Evolutionary conservation across 148 eudicot genomes (phyloP).

Genomic region (Nepenthes gracilis): DNA sequence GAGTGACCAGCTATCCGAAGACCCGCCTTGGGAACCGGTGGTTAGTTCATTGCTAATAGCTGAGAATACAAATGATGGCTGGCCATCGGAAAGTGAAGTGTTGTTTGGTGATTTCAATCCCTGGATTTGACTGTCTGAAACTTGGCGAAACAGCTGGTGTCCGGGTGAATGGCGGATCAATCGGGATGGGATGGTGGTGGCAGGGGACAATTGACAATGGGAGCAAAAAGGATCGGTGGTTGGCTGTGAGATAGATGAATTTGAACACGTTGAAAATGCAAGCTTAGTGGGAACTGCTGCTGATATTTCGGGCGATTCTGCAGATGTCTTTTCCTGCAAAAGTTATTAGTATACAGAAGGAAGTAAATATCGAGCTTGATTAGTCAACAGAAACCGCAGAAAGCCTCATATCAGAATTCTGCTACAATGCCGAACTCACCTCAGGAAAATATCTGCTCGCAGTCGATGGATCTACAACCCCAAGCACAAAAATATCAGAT

Average conservation of each 20-base stretch:
- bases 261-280: neutral
- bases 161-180: slow-evolving; percentile 38
- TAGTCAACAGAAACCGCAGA: neutral
- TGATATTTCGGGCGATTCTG: neutral
- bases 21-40: slow-evolving; percentile 17
- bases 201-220: slow-evolving; percentile 22
- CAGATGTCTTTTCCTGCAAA: neutral
- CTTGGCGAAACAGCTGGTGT: slow-evolving; percentile 34
- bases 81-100: slow-evolving; percentile 31
- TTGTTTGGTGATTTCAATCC: slow-evolving; percentile 35
- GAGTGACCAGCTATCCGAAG: slow-evolving; percentile 41
- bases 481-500: neutral
- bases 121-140: slow-evolving; percentile 31
- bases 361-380: neutral
- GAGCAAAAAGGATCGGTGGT: slow-evolving; percentile 12
- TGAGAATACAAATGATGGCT: slow-evolving; percentile 30
- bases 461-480: neutral
- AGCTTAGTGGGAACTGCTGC: neutral
- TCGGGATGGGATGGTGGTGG: slow-evolving; percentile 32
- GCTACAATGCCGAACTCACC: neutral
- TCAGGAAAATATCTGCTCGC: neutral
- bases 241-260: slow-evolving; percentile 24
- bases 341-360: too few species aligned
- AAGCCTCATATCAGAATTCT: neutral
- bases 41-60: slow-evolving; percentile 26